Evolutionary conservation across 2,329 filamentous ascomycete species (phyloP).

Genomic region (Botrytis tulipae): DNA sequence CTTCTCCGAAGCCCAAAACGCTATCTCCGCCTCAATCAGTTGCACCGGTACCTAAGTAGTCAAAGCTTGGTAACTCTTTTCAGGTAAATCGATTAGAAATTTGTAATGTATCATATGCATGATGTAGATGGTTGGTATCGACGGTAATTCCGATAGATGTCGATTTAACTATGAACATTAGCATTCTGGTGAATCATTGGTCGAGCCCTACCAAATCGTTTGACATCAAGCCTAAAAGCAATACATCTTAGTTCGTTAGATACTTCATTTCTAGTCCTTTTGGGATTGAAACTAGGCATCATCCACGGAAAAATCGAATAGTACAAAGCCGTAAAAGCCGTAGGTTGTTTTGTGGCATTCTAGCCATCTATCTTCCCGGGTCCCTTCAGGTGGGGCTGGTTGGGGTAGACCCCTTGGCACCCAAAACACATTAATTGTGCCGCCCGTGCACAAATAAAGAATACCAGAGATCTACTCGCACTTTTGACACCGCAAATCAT

Average conservation of each 20-base stretch:
- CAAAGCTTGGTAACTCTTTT: constrained; percentile 5
- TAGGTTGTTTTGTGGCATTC: neutral
- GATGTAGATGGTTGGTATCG: neutral
- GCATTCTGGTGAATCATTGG: neutral
- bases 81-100: neutral
- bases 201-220: neutral
- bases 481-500: constrained; percentile 5
- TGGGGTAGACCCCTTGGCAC: constrained; percentile 5
- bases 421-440: constrained; percentile 9
- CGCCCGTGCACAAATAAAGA: constrained; percentile 9
- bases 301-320: neutral
- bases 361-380: constrained; percentile 6
- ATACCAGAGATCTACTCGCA: neutral
- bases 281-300: neutral
- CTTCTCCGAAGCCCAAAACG: constrained; percentile 15
- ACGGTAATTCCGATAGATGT: neutral
- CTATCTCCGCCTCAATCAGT: constrained; percentile 6
- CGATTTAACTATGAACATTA: neutral
- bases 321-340: neutral
- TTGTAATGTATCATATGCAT: neutral
- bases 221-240: neutral
- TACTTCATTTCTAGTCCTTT: neutral
- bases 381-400: constrained; percentile 12
- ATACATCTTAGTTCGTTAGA: neutral
- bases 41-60: neutral